Conservation (phyloP, 331 rosid genomes). For the Malus hybrid region DNA sequence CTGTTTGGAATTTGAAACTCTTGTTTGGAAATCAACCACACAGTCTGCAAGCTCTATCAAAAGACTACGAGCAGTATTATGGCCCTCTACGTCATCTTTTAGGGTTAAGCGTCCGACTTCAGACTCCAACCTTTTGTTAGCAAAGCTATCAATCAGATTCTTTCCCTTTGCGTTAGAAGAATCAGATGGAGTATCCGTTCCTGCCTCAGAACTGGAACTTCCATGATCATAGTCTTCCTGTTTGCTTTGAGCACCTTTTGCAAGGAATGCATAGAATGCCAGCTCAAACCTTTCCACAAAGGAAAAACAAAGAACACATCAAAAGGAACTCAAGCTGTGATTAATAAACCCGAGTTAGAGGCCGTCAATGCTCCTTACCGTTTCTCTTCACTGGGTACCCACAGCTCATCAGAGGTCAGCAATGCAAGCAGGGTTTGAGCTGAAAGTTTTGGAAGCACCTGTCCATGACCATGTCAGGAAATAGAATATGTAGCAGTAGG, state of each 20-base stretch:
- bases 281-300: slow-evolving; percentile 60
- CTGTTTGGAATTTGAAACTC: slow-evolving; percentile 49
- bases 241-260: slow-evolving; percentile 58
- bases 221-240: slow-evolving; percentile 58
- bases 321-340: slow-evolving; percentile 13
- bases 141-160: slow-evolving; percentile 33
- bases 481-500: neutral
- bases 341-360: slow-evolving; percentile 23
- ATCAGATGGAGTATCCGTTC: slow-evolving; percentile 39
- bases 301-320: slow-evolving; percentile 12
- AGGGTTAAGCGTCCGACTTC: slow-evolving; percentile 48
- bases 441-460: slow-evolving; percentile 96
- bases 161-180: slow-evolving; percentile 51
- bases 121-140: slow-evolving; percentile 49
- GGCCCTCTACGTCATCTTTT: slow-evolving; percentile 48
- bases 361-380: slow-evolving; percentile 40
- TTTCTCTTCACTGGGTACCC: slow-evolving; percentile 88
- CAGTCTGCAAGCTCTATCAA: slow-evolving; percentile 58
- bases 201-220: slow-evolving; percentile 57
- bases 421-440: slow-evolving; percentile 79
- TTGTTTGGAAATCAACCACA: slow-evolving; percentile 46
- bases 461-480: slow-evolving; percentile 6
- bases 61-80: slow-evolving; percentile 34
- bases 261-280: slow-evolving; percentile 69
- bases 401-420: slow-evolving; percentile 78